Evolutionary conservation across 192 early-diverging fungal species (phyloP).

Genomic region (Backusella australiensis): DNA sequence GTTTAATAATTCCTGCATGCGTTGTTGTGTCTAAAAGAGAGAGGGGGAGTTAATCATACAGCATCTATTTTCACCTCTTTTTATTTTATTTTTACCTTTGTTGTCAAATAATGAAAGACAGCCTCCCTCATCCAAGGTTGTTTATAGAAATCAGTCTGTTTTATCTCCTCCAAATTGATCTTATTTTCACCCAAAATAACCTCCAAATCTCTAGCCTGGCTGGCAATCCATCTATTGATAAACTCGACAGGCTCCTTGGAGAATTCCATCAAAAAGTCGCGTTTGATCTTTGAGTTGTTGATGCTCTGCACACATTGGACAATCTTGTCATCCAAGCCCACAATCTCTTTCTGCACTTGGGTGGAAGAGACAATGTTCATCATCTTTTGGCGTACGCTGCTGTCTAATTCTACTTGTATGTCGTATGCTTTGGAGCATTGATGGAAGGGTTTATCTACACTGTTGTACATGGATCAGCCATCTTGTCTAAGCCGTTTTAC

Average conservation of each 20-base stretch:
- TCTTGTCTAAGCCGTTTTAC: not conserved
- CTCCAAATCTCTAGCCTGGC: slow-evolving; percentile 92
- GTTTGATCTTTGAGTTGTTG: slow-evolving; percentile 86
- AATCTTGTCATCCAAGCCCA: slow-evolving; percentile 61
- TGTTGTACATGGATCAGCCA: slow-evolving; percentile 37
- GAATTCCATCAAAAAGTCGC: slow-evolving; percentile 91
- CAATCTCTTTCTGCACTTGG: slow-evolving; percentile 38
- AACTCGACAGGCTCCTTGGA: slow-evolving; percentile 85
- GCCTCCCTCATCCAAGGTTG: slow-evolving; percentile 85
- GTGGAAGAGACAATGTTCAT: slow-evolving; percentile 46
- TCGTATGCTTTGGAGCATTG: slow-evolving; percentile 85
- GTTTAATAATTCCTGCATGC: slow-evolving; percentile 9
- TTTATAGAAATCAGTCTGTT: slow-evolving; percentile 70
- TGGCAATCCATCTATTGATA: slow-evolving; percentile 89
- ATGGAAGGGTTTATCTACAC: slow-evolving; percentile 76
- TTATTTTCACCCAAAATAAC: slow-evolving; percentile 83
- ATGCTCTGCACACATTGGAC: slow-evolving; percentile 79
- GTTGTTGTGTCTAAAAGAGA: slow-evolving; percentile 10
- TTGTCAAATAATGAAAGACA: slow-evolving; percentile 84
- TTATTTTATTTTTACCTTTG: slow-evolving; percentile 59
- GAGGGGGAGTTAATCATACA: not conserved
- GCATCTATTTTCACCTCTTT: not conserved
- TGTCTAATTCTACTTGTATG: slow-evolving; percentile 88
- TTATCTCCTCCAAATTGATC: slow-evolving; percentile 73
- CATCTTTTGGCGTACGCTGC: slow-evolving; percentile 59